phyloP scores from a whole-genome alignment of 148 eudicot genomes.

The Cornus suecica region DNA sequence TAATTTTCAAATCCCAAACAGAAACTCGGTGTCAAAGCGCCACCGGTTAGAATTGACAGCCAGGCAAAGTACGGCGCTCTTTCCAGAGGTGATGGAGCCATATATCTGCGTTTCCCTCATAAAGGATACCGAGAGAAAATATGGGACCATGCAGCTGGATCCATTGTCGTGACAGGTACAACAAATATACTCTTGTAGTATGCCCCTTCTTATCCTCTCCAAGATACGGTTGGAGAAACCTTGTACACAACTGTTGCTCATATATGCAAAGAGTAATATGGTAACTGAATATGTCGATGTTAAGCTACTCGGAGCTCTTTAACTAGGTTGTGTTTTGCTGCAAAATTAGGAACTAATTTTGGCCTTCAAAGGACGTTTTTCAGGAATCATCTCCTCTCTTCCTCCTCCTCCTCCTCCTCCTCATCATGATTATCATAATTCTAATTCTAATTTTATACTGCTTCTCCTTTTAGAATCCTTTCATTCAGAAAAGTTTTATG shows the following conservation, averaged over 20 bases:
- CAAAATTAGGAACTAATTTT: not conserved
- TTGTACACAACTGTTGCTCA: not conserved
- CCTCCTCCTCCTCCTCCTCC: not conserved
- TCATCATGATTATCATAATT: not conserved
- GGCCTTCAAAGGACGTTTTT: not conserved
- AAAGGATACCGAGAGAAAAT: slow-evolving; percentile 94
- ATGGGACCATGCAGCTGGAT: slow-evolving; percentile 99
- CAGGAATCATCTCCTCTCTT: no score
- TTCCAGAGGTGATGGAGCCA: slow-evolving; percentile 97
- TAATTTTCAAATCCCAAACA: slow-evolving; percentile 19
- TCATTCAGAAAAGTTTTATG: not conserved
- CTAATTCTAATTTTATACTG: not conserved
- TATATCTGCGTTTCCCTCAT: slow-evolving; percentile 89
- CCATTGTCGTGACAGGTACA: slow-evolving; percentile 81
- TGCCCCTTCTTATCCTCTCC: not conserved
- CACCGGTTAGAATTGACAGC: slow-evolving; percentile 97
- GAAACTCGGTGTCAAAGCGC: slow-evolving; percentile 98
- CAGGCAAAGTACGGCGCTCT: slow-evolving; percentile 97
- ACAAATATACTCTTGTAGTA: not conserved
- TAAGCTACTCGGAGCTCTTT: not conserved
- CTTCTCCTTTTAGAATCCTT: not conserved
- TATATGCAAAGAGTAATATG: not conserved
- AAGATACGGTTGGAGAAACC: not conserved
- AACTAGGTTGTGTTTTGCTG: not conserved
- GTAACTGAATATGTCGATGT: not conserved